These are phyloP conservation scores for Pythium myriotylum DNA, from an alignment of 352 stramenopile species.

Conservation along the genomic window DNA sequence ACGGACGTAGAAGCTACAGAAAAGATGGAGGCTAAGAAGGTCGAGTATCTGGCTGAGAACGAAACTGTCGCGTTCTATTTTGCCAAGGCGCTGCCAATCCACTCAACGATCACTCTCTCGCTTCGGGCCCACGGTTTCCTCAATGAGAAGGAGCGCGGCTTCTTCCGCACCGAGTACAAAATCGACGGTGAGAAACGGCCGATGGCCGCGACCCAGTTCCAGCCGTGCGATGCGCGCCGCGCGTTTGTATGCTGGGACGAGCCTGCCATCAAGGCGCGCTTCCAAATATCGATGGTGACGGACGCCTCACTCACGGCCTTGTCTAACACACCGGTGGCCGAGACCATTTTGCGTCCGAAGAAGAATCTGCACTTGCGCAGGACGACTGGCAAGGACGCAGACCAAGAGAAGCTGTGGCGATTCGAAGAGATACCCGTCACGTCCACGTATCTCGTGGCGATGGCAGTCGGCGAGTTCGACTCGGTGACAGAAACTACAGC, in stretches of 20 bases:
- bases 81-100: conserved; percentile 32
- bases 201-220: conserved; percentile 90
- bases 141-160: conserved; percentile 94
- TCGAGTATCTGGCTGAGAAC: conserved; percentile 47
- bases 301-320: conserved; percentile 90
- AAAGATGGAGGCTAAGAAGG: conserved; percentile 41
- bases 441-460: conserved; percentile 97
- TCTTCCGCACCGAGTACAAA: conserved; percentile 94
- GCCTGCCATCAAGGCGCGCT: conserved; percentile 95
- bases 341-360: conserved; percentile 56
- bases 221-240: conserved; percentile 84
- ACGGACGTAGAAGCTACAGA: conserved; percentile 23
- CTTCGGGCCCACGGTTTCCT: conserved; percentile 70
- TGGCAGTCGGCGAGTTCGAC: conserved; percentile 96
- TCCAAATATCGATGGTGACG: conserved; percentile 92
- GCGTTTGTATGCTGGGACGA: conserved; percentile 99
- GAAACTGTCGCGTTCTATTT: conserved; percentile 68
- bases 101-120: conserved; percentile 37
- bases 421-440: conserved; percentile 94
- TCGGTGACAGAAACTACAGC: conserved; percentile 85
- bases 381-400: conserved; percentile 37
- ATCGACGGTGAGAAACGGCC: conserved; percentile 89
- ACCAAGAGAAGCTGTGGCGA: conserved; percentile 64
- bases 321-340: conserved; percentile 95
- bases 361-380: conserved; percentile 56